Evolutionary conservation across 352 stramenopile genomes (phyloP).

Genomic region (Vaucheria bursata): DNA sequence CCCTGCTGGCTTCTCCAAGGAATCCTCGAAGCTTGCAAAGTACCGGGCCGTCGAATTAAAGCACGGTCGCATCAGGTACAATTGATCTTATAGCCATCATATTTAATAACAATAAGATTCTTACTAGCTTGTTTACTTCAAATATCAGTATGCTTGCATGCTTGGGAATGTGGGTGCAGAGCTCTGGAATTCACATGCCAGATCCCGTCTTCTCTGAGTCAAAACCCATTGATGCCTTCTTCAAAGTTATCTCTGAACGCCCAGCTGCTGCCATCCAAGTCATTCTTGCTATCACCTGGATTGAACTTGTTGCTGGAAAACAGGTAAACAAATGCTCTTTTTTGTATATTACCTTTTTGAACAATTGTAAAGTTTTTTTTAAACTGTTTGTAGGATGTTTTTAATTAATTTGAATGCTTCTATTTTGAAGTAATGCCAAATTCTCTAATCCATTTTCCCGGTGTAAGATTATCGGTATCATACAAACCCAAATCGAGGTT

Average conservation of each 20-base stretch:
- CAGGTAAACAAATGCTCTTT: no score
- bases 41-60: constrained; percentile 55
- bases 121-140: no score
- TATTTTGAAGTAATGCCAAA: no score
- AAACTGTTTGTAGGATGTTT: no score
- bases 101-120: no score
- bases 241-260: neutral
- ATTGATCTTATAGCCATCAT: neutral
- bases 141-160: neutral
- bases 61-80: constrained; percentile 54
- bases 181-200: constrained; percentile 11
- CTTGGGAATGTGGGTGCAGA: neutral
- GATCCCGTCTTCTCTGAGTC: constrained; percentile 23
- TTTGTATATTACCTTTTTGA: no score
- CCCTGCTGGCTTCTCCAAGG: constrained; percentile 22
- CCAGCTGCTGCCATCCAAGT: neutral
- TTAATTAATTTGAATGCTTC: no score
- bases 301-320: neutral
- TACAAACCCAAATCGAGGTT: no score
- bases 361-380: no score
- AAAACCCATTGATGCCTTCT: neutral
- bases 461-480: no score
- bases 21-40: constrained; percentile 1
- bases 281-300: neutral
- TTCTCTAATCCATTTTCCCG: no score